These are phyloP conservation scores for Fraxinus pennsylvanica DNA, from an alignment of 257 asterid genomes.

Conservation along the genomic window DNA sequence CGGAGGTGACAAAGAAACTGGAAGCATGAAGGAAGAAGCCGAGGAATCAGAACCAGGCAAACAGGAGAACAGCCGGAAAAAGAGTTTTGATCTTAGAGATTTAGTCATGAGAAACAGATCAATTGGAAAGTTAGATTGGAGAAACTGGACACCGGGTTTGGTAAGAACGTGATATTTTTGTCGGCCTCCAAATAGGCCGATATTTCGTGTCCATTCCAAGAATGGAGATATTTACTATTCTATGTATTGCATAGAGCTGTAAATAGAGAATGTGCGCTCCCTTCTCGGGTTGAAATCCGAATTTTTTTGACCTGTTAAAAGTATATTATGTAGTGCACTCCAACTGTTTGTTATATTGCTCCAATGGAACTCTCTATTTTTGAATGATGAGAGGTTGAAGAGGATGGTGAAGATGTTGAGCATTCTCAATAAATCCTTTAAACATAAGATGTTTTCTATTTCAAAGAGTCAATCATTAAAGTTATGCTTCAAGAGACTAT, in stretches of 20 bases:
- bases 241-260: background rate
- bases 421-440: too few relatives aligned
- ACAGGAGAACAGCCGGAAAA: constrained; percentile 38
- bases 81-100: constrained; percentile 70
- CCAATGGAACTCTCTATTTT: background rate
- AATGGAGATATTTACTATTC: background rate
- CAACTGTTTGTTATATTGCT: background rate
- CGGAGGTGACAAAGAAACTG: constrained; percentile 32
- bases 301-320: background rate
- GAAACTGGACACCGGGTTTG: constrained; percentile 76
- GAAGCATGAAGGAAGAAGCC: constrained; percentile 32
- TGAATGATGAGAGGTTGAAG: background rate
- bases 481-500: too few relatives aligned
- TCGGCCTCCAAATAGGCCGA: background rate
- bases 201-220: background rate
- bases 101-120: constrained; percentile 70
- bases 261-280: background rate
- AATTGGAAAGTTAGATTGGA: constrained; percentile 83
- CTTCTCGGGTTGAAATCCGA: background rate
- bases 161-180: constrained; percentile 41
- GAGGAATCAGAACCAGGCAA: constrained; percentile 37
- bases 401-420: background rate
- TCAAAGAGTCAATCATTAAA: too few relatives aligned
- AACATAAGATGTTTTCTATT: too few relatives aligned
- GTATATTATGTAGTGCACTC: background rate